These are phyloP conservation scores for Arabidopsis lyrata DNA, from an alignment of 441 rosid genomes.

Conservation along the genomic window DNA sequence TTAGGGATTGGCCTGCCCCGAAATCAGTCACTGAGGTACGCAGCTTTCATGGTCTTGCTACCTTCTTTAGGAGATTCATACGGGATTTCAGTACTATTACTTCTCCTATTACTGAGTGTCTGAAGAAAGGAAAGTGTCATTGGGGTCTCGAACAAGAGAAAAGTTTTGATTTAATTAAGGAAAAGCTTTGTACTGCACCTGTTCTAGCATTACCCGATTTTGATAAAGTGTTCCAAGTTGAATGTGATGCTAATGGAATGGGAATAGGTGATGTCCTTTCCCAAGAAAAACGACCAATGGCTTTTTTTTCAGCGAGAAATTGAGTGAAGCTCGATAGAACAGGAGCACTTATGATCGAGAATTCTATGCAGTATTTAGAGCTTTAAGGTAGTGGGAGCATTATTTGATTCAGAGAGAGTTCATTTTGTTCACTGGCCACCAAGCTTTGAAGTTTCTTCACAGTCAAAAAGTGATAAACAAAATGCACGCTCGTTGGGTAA, in stretches of 20 bases:
- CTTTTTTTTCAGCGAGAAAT: not conserved
- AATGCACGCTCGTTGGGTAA: not conserved
- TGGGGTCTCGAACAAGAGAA: not conserved
- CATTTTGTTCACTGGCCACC: not conserved
- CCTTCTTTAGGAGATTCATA: not conserved
- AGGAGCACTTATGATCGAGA: not conserved
- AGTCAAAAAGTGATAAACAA: not conserved
- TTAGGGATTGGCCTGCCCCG: not conserved
- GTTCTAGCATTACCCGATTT: not conserved
- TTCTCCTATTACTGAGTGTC: not conserved
- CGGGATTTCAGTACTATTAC: not conserved
- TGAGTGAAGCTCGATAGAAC: not conserved
- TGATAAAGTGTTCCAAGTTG: not conserved
- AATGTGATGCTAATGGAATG: not conserved
- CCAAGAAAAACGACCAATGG: not conserved
- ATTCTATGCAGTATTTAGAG: not conserved
- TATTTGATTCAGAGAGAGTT: not conserved
- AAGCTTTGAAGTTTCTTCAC: not conserved
- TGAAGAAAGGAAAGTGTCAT: not conserved
- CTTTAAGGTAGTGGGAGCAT: not conserved
- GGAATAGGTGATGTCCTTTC: not conserved
- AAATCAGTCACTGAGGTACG: not conserved
- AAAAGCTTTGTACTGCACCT: not conserved
- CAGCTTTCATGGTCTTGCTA: conserved; percentile 2
- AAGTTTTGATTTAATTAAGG: not conserved